Conservation (phyloP, 2,329 filamentous ascomycete genomes). For the Claviceps sp. region DNA sequence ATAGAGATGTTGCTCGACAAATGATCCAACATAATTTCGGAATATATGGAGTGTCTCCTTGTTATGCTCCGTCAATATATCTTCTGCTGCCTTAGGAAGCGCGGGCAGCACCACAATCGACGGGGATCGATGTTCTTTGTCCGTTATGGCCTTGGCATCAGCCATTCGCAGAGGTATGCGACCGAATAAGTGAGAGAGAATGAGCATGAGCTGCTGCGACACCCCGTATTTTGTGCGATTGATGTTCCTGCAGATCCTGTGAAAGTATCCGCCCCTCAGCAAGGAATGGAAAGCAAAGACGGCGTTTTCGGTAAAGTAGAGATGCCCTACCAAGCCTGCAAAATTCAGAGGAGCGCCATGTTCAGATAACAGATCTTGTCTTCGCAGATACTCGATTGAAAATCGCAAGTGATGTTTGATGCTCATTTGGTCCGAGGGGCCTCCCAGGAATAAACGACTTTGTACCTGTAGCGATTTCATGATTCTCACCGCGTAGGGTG, state of each 20-base stretch:
- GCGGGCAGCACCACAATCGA: neutral
- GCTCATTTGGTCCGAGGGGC: conserved; percentile 51
- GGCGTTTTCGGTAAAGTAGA: conserved; percentile 66
- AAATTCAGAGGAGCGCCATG: conserved; percentile 57
- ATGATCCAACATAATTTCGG: conserved; percentile 55
- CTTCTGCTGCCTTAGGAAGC: conserved; percentile 27
- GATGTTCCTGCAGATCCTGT: conserved; percentile 44
- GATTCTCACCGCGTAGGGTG: conserved; percentile 12
- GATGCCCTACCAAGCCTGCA: conserved; percentile 52
- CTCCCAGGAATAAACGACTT: conserved; percentile 56
- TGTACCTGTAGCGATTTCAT: conserved; percentile 58
- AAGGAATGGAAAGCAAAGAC: conserved; percentile 67
- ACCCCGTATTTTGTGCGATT: conserved; percentile 13
- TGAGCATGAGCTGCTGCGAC: conserved; percentile 40
- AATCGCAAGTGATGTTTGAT: conserved; percentile 67
- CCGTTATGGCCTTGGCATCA: neutral
- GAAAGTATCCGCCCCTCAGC: conserved; percentile 57
- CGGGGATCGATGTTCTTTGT: neutral
- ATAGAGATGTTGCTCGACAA: conserved; percentile 48
- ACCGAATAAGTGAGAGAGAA: conserved; percentile 47
- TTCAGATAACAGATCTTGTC: conserved; percentile 50
- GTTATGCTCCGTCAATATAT: conserved; percentile 49
- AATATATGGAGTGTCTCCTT: conserved; percentile 51
- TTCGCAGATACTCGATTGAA: conserved; percentile 65
- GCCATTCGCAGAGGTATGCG: neutral